Percentiles rank a stretch among this genome's conserved stretches.
These are phyloP conservation scores for Tolypocladium sp. DNA, from an alignment of 2,329 filamentous ascomycete genomes.

Conservation along the genomic window DNA sequence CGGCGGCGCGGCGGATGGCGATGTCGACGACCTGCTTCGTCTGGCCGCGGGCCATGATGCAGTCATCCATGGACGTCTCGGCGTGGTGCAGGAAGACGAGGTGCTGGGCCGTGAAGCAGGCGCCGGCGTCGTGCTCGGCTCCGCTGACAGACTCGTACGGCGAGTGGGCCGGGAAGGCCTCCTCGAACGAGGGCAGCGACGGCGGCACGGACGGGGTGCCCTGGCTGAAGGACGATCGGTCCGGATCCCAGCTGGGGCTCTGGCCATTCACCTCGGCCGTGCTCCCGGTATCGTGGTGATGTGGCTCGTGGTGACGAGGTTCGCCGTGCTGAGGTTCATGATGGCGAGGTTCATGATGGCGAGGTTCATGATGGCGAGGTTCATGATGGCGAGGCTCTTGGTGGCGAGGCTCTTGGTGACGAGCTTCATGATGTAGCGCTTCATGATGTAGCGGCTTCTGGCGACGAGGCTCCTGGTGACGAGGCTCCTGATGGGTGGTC, in stretches of 20 bases:
- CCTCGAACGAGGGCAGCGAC: constrained; percentile 1
- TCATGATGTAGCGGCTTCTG: too few species aligned
- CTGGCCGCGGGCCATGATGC: constrained; percentile 11
- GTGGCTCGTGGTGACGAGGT: too few species aligned
- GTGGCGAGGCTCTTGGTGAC: not conserved
- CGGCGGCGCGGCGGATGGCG: constrained; percentile 19
- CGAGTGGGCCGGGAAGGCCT: constrained; percentile 4
- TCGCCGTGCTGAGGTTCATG: too few species aligned
- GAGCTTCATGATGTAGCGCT: too few species aligned
- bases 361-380: not conserved
- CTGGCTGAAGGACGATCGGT: not conserved
- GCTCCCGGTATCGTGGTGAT: not conserved
- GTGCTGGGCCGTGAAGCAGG: constrained; percentile 25
- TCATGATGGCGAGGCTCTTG: too few species aligned
- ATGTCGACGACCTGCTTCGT: constrained; percentile 18
- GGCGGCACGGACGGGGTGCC: not conserved
- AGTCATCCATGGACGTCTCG: constrained; percentile 12
- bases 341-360: not conserved
- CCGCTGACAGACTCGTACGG: not conserved
- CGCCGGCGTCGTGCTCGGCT: not conserved
- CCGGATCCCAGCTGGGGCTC: not conserved
- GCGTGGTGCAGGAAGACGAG: constrained; percentile 30
- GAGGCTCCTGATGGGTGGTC: constrained; percentile 1
- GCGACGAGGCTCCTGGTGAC: constrained; percentile 2
- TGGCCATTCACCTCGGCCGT: not conserved